These are phyloP conservation scores for Chloranthus sessilifolius DNA, from an alignment of 164 flowering plant species.

Conservation along the genomic window DNA sequence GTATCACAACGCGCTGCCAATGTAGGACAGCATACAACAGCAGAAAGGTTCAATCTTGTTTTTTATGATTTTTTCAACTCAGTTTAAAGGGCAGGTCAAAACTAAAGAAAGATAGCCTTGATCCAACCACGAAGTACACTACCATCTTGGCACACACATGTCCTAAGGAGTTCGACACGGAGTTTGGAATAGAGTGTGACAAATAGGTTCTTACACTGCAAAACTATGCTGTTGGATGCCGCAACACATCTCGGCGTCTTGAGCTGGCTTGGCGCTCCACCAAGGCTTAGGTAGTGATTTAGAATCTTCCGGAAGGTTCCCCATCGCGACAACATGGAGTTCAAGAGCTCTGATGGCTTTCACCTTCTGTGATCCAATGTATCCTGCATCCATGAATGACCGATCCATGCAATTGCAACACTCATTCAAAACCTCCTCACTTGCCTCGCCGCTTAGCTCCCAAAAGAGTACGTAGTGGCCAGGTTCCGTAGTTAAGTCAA, in stretches of 20 bases:
- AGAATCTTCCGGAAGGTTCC: slow-evolving; percentile 80
- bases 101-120: too few species aligned
- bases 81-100: too few species aligned
- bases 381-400: slow-evolving; percentile 76
- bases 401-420: slow-evolving; percentile 74
- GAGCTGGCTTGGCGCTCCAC: slow-evolving; percentile 79
- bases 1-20: too few species aligned
- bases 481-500: slow-evolving; percentile 52
- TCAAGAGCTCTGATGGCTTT: slow-evolving; percentile 69
- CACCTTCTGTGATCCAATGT: slow-evolving; percentile 60
- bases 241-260: slow-evolving; percentile 80
- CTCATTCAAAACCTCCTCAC: slow-evolving; percentile 42
- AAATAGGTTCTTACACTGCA: too few species aligned
- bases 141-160: too few species aligned
- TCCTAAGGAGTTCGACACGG: too few species aligned
- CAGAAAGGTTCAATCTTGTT: too few species aligned
- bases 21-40: too few species aligned
- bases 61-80: too few species aligned
- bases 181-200: too few species aligned
- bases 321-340: slow-evolving; percentile 48
- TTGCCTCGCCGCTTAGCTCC: slow-evolving; percentile 66
- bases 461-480: slow-evolving; percentile 86
- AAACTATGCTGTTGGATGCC: slow-evolving; percentile 32
- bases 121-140: too few species aligned
- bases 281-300: slow-evolving; percentile 52